Base-by-base conservation (phyloP, 768 basidiomycete genomes). In the Amanita jacksonii region DNA sequence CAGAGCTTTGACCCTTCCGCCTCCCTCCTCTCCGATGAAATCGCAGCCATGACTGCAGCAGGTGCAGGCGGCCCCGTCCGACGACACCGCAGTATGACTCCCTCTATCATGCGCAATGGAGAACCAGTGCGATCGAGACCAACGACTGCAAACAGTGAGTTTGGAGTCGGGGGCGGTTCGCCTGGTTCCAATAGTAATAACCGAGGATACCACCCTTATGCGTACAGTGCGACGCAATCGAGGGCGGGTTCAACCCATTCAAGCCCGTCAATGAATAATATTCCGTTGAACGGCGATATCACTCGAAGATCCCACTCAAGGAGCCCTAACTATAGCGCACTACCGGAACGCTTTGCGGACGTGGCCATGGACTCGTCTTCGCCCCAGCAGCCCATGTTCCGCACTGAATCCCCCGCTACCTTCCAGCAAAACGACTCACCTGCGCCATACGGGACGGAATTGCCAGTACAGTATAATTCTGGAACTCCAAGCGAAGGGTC, bases 1-100 rank as follows among this genome's bases (percentile, higher is more conserved):
- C 72, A 73, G 37, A 66, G 66, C 8, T 85, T 85, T 43, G 83
- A 84, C 61, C 73, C 80, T 53, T 48, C 61, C 1, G 49, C 65
- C 42, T 57, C 81, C 37, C 81, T 76, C 52, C 66, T 72, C 0
- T 57, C 70, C 18, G 63, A 66, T 33, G 65, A 64, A 15, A 49
- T 51, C 22, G 48, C 52, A 1, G 56, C 51, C 20, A 49, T 51
- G 20, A 51, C 57, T 7, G 52, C 51, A 13, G 38, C 51, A 4
- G 54, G 51, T 13, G 43, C 31, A 43, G 72, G 67, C 9, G 81
- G 83, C 8, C 80, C 83, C 8, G 69, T 78, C 36, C 65, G 83
- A 41, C 69, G 85, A 36, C 77, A 85, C 55, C 70, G 85, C 44
- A 85, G 82, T 58, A 84, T 82, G 72, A 88, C 85, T 6, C 85